Evolutionary conservation across 805 yeast genomes (phyloP), one percentile per base, ranked within the genome.

Genomic region (Phaffomyces thermotolerans): DNA sequence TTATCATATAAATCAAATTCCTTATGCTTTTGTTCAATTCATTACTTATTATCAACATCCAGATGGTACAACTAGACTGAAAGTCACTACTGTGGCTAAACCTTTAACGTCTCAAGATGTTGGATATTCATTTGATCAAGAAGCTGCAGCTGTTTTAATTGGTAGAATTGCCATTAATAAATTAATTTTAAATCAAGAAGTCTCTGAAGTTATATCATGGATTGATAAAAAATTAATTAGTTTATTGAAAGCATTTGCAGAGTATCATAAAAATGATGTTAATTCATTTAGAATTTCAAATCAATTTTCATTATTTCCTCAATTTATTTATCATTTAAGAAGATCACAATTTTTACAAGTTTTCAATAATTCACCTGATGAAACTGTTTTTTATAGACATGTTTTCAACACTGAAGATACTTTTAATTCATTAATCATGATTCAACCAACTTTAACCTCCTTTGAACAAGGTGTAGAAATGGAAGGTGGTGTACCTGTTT

Each of bases 281-380:
- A 64, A 62, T 9, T 71, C 81, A 9, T 75, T 81, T 52, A 58
- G 74, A 40, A 62, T 81, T 22, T 66, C 79, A 4, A 64, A 69
- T 12, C 64, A 66, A 31, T 71, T 75, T 53, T 71, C 77, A 25
- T 60, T 79, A 54, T 72, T 78, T 46, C 87, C 88, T 8, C 86
- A 80, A 56, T 81, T 79, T 59, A 66, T 81, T 63, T 81, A 75
- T 59, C 82, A 81, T 58, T 68, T 81, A 57, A 68, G 86, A 59
- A 70, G 88, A 52, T 79, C 85, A 1, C 79, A 73, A 41, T 78
- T 81, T 54, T 67, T 81, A 32, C 80, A 78, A 52, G 78, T 81
- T 17, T 81, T 81, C 64, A 79, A 79, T 55, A 77, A 76, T 52
- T 80, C 86, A 1, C 88, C 88, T 0, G 88, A 81, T 63, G 88